Evolutionary conservation across 345 rosid genomes (phyloP).

Genomic region (Populus davidiana): DNA sequence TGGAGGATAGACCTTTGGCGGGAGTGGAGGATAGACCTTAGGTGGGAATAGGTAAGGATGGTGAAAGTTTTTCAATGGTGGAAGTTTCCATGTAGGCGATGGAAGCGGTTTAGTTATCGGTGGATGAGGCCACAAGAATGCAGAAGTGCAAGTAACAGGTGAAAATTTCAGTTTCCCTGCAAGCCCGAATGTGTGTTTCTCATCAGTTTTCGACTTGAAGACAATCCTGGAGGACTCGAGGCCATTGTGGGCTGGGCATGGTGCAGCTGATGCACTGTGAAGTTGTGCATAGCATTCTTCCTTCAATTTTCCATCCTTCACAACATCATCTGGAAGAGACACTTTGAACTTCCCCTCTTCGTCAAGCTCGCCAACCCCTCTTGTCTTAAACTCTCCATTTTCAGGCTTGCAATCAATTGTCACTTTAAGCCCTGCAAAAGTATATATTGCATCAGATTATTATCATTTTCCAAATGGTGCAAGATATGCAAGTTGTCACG

Average conservation of each 20-base stretch:
- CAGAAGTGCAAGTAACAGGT: constrained; percentile 53
- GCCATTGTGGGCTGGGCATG: constrained; percentile 62
- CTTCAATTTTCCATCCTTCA: constrained; percentile 50
- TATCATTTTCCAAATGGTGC: not conserved
- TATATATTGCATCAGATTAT: not conserved
- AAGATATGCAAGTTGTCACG: not conserved
- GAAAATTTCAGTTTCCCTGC: constrained; percentile 60
- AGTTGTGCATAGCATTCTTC: constrained; percentile 88
- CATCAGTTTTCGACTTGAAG: constrained; percentile 35
- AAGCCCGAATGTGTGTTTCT: constrained; percentile 51
- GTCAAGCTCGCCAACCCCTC: constrained; percentile 56
- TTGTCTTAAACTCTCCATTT: constrained; percentile 51
- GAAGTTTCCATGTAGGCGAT: constrained; percentile 27
- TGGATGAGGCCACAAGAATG: constrained; percentile 53
- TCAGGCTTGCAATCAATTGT: constrained; percentile 63
- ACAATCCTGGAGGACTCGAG: constrained; percentile 55
- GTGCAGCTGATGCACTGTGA: constrained; percentile 51
- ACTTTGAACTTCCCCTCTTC: constrained; percentile 60
- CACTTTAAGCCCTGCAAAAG: constrained; percentile 56
- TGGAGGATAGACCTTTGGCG: constrained; percentile 14
- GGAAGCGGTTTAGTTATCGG: constrained; percentile 30
- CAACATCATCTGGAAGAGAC: constrained; percentile 45
- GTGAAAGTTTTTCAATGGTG: constrained; percentile 26
- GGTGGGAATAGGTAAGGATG: constrained; percentile 22
- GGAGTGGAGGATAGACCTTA: constrained; percentile 16